phyloP scores from a whole-genome alignment of 805 yeast species.

The Suhomyces xylopsoci region DNA sequence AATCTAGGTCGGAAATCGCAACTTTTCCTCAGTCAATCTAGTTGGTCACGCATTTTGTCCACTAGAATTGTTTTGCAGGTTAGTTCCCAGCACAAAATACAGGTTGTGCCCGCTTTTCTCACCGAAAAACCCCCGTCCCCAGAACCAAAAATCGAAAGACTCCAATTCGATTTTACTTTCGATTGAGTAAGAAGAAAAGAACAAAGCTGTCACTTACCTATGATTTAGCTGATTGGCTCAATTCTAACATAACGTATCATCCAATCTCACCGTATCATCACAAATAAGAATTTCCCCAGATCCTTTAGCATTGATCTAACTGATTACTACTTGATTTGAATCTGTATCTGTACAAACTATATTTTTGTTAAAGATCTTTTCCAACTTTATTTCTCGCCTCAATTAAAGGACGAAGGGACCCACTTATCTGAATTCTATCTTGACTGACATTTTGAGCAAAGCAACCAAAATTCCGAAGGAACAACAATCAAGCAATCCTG shows the following conservation, averaged over 20 bases:
- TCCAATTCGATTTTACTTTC: neutral
- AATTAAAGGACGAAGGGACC: neutral
- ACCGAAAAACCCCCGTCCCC: slow-evolving; percentile 5
- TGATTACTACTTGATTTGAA: neutral
- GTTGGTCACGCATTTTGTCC: slow-evolving; percentile 6
- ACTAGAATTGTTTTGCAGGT: slow-evolving; percentile 1
- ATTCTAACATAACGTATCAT: neutral
- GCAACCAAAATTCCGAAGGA: neutral
- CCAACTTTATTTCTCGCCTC: neutral
- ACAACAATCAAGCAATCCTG: neutral
- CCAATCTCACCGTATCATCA: neutral
- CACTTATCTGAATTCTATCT: neutral
- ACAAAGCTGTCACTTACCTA: neutral
- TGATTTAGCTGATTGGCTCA: neutral
- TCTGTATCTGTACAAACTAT: neutral
- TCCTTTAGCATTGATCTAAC: neutral
- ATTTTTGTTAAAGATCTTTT: neutral
- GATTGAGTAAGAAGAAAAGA: neutral
- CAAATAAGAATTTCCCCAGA: neutral
- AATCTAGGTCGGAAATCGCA: neutral
- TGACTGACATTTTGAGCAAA: neutral
- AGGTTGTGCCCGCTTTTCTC: slow-evolving; percentile 6
- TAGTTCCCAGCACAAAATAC: neutral
- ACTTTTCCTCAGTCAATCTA: neutral
- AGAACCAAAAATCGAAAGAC: slow-evolving; percentile 2